Evolutionary conservation across 257 asterid genomes (phyloP).

Genomic region (Nemophila menziesii): DNA sequence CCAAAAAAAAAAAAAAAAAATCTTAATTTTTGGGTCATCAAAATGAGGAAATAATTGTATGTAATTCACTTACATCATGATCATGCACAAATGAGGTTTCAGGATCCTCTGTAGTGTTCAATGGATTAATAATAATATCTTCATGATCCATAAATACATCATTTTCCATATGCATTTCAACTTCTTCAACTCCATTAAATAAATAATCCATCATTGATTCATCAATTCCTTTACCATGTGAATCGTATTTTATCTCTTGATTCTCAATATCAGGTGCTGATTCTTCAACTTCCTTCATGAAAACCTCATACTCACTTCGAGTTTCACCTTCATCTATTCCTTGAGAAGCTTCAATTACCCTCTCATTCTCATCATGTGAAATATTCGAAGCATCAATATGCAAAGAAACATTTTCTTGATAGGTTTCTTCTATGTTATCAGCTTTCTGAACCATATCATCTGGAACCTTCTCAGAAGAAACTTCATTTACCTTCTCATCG

Average conservation of each 20-base stretch:
- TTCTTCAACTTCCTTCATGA: slow-evolving; percentile 21
- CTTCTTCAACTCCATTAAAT: slow-evolving; percentile 17
- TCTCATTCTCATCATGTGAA: slow-evolving; percentile 28
- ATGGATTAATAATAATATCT: slow-evolving; percentile 30
- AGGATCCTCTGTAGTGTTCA: slow-evolving; percentile 12
- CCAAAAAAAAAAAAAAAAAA: slow-evolving; percentile 2
- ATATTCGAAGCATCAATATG: slow-evolving; percentile 16
- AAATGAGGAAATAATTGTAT: not conserved
- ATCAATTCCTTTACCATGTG: slow-evolving; percentile 20
- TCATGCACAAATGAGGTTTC: slow-evolving; percentile 31
- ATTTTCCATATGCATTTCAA: slow-evolving; percentile 21
- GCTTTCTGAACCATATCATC: slow-evolving; percentile 15
- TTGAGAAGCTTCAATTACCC: slow-evolving; percentile 12
- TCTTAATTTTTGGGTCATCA: not conserved
- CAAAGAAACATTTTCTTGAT: slow-evolving; percentile 15
- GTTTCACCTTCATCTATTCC: slow-evolving; percentile 33
- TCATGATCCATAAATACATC: slow-evolving; percentile 22
- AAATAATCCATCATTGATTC: slow-evolving; percentile 14
- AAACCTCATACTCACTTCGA: slow-evolving; percentile 13
- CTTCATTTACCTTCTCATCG: too few relatives aligned
- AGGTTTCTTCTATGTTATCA: slow-evolving; percentile 15
- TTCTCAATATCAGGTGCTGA: slow-evolving; percentile 16
- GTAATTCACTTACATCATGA: slow-evolving; percentile 42
- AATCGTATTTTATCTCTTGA: slow-evolving; percentile 21
- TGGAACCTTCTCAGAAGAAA: too few relatives aligned